Conservation (phyloP, 192 early-diverging fungal species). For the Backusella tuberculispora region DNA sequence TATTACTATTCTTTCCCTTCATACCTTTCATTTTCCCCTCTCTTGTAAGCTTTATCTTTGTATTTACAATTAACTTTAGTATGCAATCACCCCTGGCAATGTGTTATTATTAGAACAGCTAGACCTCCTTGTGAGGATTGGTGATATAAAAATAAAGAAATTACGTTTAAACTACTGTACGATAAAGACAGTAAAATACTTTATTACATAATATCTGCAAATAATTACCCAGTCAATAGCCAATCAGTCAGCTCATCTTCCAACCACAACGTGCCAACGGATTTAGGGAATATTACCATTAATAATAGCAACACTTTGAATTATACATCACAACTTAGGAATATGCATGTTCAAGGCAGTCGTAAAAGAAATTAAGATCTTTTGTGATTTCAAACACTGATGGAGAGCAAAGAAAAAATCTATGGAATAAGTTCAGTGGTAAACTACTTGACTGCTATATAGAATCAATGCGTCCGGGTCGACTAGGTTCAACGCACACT, state of each 20-base stretch:
- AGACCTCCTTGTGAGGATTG: too few species aligned
- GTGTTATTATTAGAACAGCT: too few species aligned
- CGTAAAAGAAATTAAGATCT: background rate
- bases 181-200: too few species aligned
- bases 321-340: background rate
- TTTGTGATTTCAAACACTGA: background rate
- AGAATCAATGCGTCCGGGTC: background rate
- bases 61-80: too few species aligned
- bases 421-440: background rate
- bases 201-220: too few species aligned
- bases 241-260: background rate
- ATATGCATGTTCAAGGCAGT: background rate
- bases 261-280: background rate
- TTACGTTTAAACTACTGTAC: too few species aligned
- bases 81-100: too few species aligned
- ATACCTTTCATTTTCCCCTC: background rate
- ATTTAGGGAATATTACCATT: background rate
- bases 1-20: background rate
- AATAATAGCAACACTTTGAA: background rate
- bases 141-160: too few species aligned
- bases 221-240: too few species aligned
- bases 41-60: too few species aligned
- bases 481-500: constrained; percentile 5
- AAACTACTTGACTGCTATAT: constrained; percentile 8
- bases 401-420: background rate